phyloP scores from a whole-genome alignment of 163 green algal species.

The Scenedesmus sp. region DNA sequence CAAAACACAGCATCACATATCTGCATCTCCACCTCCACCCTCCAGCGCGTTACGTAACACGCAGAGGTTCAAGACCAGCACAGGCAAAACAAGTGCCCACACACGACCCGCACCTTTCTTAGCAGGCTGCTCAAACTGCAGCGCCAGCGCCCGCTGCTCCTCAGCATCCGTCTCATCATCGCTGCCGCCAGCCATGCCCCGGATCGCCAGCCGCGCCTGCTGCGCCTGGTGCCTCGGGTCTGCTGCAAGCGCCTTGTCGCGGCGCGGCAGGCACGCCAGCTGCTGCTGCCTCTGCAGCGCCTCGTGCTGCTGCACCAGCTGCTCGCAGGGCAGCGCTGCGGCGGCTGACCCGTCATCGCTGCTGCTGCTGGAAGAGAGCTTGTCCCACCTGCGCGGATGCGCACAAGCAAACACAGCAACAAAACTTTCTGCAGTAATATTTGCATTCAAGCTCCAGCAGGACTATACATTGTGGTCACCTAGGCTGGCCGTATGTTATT shows the following conservation, averaged over 20 bases:
- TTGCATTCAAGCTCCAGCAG: no score
- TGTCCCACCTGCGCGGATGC: conserved; percentile 22
- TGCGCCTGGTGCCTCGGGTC: conserved; percentile 3
- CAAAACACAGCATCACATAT: no score
- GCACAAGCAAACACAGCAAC: background rate
- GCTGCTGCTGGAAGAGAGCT: background rate
- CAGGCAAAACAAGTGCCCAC: no score
- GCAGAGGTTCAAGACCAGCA: no score
- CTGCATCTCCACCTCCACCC: no score
- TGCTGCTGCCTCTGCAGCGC: conserved; percentile 12
- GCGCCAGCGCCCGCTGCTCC: conserved; percentile 21
- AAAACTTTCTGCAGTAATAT: background rate
- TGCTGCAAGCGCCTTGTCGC: background rate
- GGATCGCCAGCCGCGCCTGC: background rate
- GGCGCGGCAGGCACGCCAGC: background rate
- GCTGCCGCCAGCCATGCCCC: background rate
- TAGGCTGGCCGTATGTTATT: no score
- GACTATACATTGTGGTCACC: no score
- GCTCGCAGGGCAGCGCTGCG: conserved; percentile 24
- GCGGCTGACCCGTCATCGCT: background rate
- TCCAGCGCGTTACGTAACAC: no score
- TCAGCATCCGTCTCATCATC: background rate
- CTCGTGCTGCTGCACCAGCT: conserved; percentile 40
- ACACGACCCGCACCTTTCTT: background rate
- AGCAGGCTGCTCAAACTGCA: background rate